phyloP scores from a whole-genome alignment of 352 stramenopile genomes.

The Achlya hypogyna region DNA sequence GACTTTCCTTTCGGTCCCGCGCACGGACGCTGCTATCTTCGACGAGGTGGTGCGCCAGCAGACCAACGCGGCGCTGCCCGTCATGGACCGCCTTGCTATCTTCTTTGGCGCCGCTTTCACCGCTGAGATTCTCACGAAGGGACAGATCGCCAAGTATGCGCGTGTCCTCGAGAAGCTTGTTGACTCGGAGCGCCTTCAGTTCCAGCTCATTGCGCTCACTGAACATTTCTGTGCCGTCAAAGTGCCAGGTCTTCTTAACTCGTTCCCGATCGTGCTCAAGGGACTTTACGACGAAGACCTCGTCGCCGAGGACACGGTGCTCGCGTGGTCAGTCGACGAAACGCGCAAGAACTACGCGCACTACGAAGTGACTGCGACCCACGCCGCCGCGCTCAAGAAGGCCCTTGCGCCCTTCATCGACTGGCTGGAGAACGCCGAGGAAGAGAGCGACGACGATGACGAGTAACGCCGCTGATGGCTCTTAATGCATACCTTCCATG shows the following conservation, averaged over 20 bases:
- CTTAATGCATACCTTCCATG: background rate
- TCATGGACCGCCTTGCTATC: slow-evolving; percentile 91
- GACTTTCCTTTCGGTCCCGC: slow-evolving; percentile 39
- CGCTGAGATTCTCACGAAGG: slow-evolving; percentile 84
- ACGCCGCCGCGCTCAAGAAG: slow-evolving; percentile 70
- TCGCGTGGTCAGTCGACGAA: slow-evolving; percentile 82
- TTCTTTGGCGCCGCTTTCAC: slow-evolving; percentile 87
- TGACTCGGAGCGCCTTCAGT: slow-evolving; percentile 82
- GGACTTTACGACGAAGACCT: slow-evolving; percentile 95
- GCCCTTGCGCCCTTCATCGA: slow-evolving; percentile 92
- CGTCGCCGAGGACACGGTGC: slow-evolving; percentile 92
- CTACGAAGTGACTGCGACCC: slow-evolving; percentile 84
- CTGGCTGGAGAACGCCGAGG: slow-evolving; percentile 95
- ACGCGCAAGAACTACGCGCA: slow-evolving; percentile 75
- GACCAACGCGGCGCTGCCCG: slow-evolving; percentile 84
- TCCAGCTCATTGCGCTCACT: slow-evolving; percentile 87
- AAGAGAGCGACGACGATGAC: slow-evolving; percentile 72
- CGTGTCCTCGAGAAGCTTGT: slow-evolving; percentile 79
- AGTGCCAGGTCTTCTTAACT: slow-evolving; percentile 54
- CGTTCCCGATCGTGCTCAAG: slow-evolving; percentile 94
- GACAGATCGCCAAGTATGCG: slow-evolving; percentile 84
- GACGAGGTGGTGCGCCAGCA: slow-evolving; percentile 91
- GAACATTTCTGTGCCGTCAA: slow-evolving; percentile 89
- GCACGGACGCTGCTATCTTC: slow-evolving; percentile 54
- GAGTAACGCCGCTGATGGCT: slow-evolving; percentile 3